phyloP scores from a whole-genome alignment of 352 stramenopile genomes.

The Pythium insidiosum region DNA sequence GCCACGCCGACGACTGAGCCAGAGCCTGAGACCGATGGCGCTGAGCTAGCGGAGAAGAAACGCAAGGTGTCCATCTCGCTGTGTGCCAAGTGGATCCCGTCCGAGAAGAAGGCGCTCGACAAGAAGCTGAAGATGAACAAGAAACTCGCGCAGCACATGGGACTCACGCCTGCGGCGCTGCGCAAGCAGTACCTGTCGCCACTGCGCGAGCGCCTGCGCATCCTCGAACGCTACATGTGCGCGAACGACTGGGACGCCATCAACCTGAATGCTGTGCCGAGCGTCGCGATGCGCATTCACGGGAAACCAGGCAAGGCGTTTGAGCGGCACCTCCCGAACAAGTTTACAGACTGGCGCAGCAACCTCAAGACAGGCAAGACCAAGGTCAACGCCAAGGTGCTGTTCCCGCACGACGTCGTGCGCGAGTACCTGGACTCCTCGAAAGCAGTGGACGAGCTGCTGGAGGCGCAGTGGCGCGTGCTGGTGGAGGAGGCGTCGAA shows the following conservation, averaged over 20 bases:
- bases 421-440: conserved; percentile 22
- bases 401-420: conserved; percentile 47
- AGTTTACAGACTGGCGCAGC: conserved; percentile 26
- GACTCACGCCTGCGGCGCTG: conserved; percentile 23
- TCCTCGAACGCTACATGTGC: conserved; percentile 42
- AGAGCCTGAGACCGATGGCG: too few relatives aligned
- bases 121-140: conserved; percentile 39
- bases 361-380: conserved; percentile 20
- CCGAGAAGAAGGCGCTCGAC: conserved; percentile 46
- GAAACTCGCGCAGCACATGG: conserved; percentile 39
- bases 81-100: conserved; percentile 52
- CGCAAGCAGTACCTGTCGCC: conserved; percentile 40
- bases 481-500: conserved; percentile 20
- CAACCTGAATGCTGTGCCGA: conserved; percentile 29
- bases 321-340: conserved; percentile 20
- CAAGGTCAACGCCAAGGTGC: conserved; percentile 34
- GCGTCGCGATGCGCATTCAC: conserved; percentile 38
- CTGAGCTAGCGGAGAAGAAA: background rate
- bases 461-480: conserved; percentile 48
- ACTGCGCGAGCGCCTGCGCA: conserved; percentile 23
- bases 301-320: conserved; percentile 33
- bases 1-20: too few relatives aligned
- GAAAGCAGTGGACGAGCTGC: conserved; percentile 17
- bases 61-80: conserved; percentile 17
- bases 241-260: conserved; percentile 39